These are phyloP conservation scores for Arthrinium phaeospermum DNA, from an alignment of 2,329 filamentous ascomycete genomes.

Conservation along the genomic window DNA sequence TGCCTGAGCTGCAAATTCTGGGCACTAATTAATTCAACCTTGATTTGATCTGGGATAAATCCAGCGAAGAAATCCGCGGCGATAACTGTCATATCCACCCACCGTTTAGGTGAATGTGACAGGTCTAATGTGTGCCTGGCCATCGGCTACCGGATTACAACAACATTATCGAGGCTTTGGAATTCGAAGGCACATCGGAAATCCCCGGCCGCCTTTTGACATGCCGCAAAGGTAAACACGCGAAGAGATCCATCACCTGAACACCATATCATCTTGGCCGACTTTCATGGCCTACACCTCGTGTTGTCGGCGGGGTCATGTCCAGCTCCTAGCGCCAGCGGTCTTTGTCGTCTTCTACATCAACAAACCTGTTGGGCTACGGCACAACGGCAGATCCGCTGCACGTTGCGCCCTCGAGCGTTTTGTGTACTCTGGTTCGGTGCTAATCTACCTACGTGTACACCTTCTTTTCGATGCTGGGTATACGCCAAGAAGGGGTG, in stretches of 20 bases:
- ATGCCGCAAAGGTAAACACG: not conserved
- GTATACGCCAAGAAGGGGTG: not conserved
- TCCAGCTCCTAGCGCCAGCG: too few relatives aligned
- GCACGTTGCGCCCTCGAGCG: not conserved
- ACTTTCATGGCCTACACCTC: not conserved
- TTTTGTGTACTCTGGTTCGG: not conserved
- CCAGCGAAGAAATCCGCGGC: not conserved
- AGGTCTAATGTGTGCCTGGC: too few relatives aligned
- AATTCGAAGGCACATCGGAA: not conserved
- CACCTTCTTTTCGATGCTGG: not conserved
- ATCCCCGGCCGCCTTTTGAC: not conserved
- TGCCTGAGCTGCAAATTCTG: not conserved
- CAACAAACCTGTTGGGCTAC: not conserved
- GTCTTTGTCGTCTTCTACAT: not conserved
- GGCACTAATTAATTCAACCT: not conserved
- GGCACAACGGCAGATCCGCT: not conserved
- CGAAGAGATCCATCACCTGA: not conserved
- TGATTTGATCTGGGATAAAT: not conserved
- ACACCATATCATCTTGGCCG: not conserved
- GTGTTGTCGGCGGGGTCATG: too few relatives aligned
- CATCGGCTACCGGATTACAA: not conserved
- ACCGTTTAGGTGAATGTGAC: too few relatives aligned
- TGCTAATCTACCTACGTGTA: not conserved
- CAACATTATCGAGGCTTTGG: not conserved
- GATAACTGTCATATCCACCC: not conserved